phyloP scores from a whole-genome alignment of 352 stramenopile species.

The Phytophthora constricta region DNA sequence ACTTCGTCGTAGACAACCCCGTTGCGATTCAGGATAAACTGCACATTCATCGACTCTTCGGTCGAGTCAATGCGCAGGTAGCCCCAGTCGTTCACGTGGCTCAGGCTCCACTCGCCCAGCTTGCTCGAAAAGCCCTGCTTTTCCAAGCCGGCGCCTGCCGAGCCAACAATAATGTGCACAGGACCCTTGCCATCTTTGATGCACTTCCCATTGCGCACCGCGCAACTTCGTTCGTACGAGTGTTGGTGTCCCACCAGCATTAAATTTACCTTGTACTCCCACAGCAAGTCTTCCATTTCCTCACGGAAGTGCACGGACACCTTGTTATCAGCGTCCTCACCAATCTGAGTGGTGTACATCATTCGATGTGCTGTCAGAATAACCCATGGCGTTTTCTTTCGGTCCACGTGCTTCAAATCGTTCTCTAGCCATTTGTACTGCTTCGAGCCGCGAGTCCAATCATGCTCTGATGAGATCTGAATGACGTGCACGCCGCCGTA shows the following conservation, averaged over 20 bases:
- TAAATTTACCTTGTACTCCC: conserved; percentile 89
- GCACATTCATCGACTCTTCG: conserved; percentile 66
- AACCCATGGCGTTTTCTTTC: conserved; percentile 90
- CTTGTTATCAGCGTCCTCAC: conserved; percentile 66
- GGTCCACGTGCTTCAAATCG: conserved; percentile 85
- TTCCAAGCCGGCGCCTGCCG: conserved; percentile 82
- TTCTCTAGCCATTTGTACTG: conserved; percentile 92
- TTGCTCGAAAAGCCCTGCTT: conserved; percentile 62
- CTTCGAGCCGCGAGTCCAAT: conserved; percentile 81
- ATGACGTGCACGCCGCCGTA: conserved; percentile 91
- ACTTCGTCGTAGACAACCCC: conserved; percentile 83
- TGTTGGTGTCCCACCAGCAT: conserved; percentile 94
- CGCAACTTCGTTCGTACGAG: conserved; percentile 91
- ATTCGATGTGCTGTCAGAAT: conserved; percentile 92
- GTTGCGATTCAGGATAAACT: conserved; percentile 86
- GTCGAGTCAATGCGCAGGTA: conserved; percentile 74
- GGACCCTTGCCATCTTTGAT: conserved; percentile 68
- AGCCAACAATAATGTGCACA: conserved; percentile 89
- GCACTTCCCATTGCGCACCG: conserved; percentile 77
- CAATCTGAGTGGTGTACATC: conserved; percentile 89
- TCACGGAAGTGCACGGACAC: conserved; percentile 84
- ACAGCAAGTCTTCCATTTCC: conserved; percentile 92
- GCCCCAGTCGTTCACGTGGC: conserved; percentile 80
- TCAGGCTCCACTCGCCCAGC: conserved; percentile 83
- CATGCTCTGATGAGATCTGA: conserved; percentile 92